Evolutionary conservation across 2,329 filamentous ascomycete genomes (phyloP).

Genomic region (Aspergillus neoniger): DNA sequence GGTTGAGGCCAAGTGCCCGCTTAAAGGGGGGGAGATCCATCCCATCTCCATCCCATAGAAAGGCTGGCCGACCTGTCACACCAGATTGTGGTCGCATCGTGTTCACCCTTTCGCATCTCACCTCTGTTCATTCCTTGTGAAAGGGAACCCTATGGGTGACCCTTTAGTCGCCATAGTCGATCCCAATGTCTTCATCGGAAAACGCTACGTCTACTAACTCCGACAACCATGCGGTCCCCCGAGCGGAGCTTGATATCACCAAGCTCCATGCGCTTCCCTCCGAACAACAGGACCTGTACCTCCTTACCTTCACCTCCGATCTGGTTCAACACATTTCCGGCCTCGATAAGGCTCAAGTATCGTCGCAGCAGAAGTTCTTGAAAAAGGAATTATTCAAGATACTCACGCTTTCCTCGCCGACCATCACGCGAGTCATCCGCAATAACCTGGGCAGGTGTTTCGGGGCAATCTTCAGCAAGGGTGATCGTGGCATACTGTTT

Average conservation of each 20-base stretch:
- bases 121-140: constrained; percentile 1
- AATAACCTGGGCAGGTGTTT: constrained; percentile 87
- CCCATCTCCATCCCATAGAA: neutral
- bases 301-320: constrained; percentile 83
- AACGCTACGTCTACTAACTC: constrained; percentile 35
- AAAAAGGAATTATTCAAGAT: constrained; percentile 96
- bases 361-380: constrained; percentile 83
- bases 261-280: constrained; percentile 87
- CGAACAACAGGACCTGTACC: constrained; percentile 93
- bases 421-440: constrained; percentile 83
- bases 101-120: constrained; percentile 3
- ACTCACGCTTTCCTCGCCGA: constrained; percentile 76
- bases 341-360: constrained; percentile 76
- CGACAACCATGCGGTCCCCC: constrained; percentile 37
- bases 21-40: constrained; percentile 15
- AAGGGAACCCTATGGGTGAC: constrained; percentile 17
- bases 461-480: constrained; percentile 76
- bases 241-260: constrained; percentile 75
- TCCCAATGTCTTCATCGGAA: constrained; percentile 45
- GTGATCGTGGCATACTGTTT: constrained; percentile 87
- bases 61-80: neutral
- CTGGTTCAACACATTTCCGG: constrained; percentile 74
- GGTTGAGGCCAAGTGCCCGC: constrained; percentile 22
- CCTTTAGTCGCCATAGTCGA: constrained; percentile 11
- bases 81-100: neutral